Evolutionary conservation across 208 protist genomes (phyloP), one percentile per base, ranked within the genome.

Genomic region (Herpetomonas tarakana): DNA sequence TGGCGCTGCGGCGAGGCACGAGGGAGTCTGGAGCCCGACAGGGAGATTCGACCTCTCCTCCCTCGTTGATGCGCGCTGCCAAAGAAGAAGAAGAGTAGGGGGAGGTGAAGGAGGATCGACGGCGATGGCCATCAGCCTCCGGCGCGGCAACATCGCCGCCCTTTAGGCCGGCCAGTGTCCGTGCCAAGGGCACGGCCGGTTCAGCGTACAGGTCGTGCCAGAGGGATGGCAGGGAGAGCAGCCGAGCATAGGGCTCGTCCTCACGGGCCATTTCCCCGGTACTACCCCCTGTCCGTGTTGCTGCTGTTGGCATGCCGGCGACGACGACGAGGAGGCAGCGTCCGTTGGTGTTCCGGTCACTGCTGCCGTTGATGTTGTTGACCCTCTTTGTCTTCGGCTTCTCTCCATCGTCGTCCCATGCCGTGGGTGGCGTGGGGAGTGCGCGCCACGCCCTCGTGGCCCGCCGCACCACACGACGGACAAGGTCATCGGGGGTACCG

Each of bases 201-300:
- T 69, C 70, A 0, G 29, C 52, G 62, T 76, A 70, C 28, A 71
- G 58, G 49, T 76, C 70, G 3, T 19, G 16, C 70, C 70, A 76
- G 52, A 76, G 53, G 12, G 70, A 76, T 12, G 70, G 63, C 46
- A 62, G 16, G 3, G 28, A n/a, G 2, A 3, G 24, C 12, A 3
- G 39, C 12, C 26, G 3, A 14, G 6, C 18, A 12, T 30, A 25
- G 31, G 30, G 2, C 47, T 18, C 22, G 29, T 61, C 52, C 2
- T 49, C 50, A 38, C 55, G 52, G 30, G 24, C 7, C 9, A 38
- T n/a, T n/a, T 52, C 28, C 6, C 26, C 24, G 18, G 12, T 39
- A 18, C 9, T 24, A 6, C 12, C 9, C 25, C 46, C 21, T 26
- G 3, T 61, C 54, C 28, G 6, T 21, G 9, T 35, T 14, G 27